Evolutionary conservation across 2,329 filamentous ascomycete species (phyloP), one percentile per base, ranked within the genome.

Genomic region (Calycina marina): DNA sequence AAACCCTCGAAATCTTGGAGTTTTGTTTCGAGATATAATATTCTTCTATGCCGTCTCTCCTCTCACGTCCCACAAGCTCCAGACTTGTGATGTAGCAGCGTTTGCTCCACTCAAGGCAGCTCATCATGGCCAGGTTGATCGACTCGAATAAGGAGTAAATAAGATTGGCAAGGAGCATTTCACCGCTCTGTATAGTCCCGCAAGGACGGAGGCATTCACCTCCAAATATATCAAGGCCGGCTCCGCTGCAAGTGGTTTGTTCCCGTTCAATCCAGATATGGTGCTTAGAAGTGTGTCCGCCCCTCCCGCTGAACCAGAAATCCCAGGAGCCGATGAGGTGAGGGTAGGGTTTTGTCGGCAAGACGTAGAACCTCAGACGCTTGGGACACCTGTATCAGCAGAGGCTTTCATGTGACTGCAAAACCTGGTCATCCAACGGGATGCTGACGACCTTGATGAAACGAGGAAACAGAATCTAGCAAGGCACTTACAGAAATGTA

Each of bases 11-110:
- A 40, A 29, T 42, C 30, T 36, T 47, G 27, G 32, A 43, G 38
- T 51, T 47, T 28, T 50, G 39, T 39, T 45, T 45, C 24, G 35
- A 48, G 30, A 51, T n/a, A 56, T 30, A 50, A 51, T 18, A 55
- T 56, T 26, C 39, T 48, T 20, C 37, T 55, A n/a, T 54, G 43
- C 38, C 46, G 47, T 38, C 35, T 53, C 18, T 48, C 45, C 29
- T 53, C 45, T 25, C 36, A 51, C n/a, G n/a, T n/a, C n/a, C n/a
- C n/a, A n/a, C n/a, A n/a, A n/a, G n/a, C n/a, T n/a, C n/a, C 30
- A 53, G 37, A 48, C 48, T 25, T 51, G 42, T 39, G 37, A 48
- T 25, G 29, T 43, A 29, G 29, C 16, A 37, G 32, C 38, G 6
- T 48, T 50, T 30, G 40, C 13, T 0, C 40, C 44, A 1, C 25